These are phyloP conservation scores for Candida endomychidarum DNA, from an alignment of 805 yeast genomes.

Conservation along the genomic window DNA sequence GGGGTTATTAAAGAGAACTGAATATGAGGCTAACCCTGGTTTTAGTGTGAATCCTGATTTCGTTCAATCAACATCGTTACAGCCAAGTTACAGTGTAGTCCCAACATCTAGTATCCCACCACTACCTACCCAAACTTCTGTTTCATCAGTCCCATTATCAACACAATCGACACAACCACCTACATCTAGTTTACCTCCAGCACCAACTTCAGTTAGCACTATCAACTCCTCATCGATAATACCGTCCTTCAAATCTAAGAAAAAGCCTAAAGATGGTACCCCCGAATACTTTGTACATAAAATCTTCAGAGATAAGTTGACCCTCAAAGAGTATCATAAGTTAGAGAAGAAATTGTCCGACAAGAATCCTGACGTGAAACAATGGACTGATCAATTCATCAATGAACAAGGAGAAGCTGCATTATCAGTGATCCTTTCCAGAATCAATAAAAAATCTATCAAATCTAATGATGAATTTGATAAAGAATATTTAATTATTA, in stretches of 20 bases:
- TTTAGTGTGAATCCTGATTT: neutral
- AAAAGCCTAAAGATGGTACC: conserved; percentile 35
- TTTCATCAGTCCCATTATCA: too few relatives aligned
- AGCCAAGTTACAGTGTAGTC: too few relatives aligned
- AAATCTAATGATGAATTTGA: conserved; percentile 47
- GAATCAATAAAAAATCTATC: conserved; percentile 41
- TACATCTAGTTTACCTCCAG: neutral
- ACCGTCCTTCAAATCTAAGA: neutral
- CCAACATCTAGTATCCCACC: neutral
- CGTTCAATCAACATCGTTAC: too few relatives aligned
- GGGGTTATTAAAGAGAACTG: conserved; percentile 12
- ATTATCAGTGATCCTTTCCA: conserved; percentile 35
- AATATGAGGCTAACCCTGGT: neutral
- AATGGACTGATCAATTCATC: conserved; percentile 35
- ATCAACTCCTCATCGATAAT: too few relatives aligned
- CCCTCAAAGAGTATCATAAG: conserved; percentile 32
- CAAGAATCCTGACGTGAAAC: conserved; percentile 19
- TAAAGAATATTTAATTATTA: conserved; percentile 37
- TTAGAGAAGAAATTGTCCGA: conserved; percentile 31
- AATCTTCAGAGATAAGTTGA: conserved; percentile 34
- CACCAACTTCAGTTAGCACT: too few relatives aligned
- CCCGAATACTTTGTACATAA: conserved; percentile 43
- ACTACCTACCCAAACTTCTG: neutral
- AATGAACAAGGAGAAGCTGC: conserved; percentile 47
- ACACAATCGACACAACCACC: too few relatives aligned